Evolutionary conservation across 352 stramenopile genomes (phyloP), one percentile per base, ranked within the genome.

Genomic region (Globisporangium cystogenes): DNA sequence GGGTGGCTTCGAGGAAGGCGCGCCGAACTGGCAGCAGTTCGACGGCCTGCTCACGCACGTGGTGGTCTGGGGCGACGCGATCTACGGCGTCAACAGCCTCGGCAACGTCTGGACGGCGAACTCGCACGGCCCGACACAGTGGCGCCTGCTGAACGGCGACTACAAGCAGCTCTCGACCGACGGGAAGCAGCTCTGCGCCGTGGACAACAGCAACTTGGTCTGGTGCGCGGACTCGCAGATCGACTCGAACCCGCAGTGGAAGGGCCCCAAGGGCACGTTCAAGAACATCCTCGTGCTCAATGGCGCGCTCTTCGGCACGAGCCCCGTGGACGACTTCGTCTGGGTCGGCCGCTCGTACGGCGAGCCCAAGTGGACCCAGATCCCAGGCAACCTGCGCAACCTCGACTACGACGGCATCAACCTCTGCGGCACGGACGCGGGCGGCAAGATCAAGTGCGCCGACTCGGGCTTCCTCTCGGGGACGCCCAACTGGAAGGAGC

Each of bases 111-210:
- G 41, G 35, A 24, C 39, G 11, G 59, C 50, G 3, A 51, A 44
- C 15, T 48, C 53, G 12, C 4, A n/a, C 23, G 55, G 51, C n/a
- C 45, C 43, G 1, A 23, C 54, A 1, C 31, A 49, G 5, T 70
- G 63, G 63, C 12, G 20, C 0, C 10, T 64, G 29, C 41, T 65
- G 10, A 51, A 55, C 2, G 59, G 59, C 14, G 39, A 41, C 35
- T 56, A 62, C 31, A 61, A 61, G 52, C 51, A 62, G 36, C 51
- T 67, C 27, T 68, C 63, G 35, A 62, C 51, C 11, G 59, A 71
- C 33, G 63, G 63, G 50, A 67, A 70, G 43, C 53, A 66, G 37
- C 43, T 71, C 39, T 71, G 63, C 27, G 63, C 45, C 12, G 37
- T 42, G n/a, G 61, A 50, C 55, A 20, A 14, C 6, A 31, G 0